phyloP scores from a whole-genome alignment of 2,329 filamentous ascomycete genomes.

The Aspergillus sp. region DNA sequence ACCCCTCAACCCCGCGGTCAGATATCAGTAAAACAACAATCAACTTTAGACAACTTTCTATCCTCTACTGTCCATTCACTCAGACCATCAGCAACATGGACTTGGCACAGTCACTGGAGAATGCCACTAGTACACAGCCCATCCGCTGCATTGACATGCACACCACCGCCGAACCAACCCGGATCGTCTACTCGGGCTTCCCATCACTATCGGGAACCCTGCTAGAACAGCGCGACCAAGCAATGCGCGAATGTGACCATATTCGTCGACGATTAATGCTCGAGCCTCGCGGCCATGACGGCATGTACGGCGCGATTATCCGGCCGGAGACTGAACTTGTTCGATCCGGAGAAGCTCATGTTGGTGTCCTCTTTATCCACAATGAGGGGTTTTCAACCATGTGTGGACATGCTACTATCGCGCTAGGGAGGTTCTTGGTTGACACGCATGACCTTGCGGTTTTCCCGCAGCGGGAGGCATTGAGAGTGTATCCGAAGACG shows the following conservation, averaged over 20 bases:
- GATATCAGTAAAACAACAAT: background rate
- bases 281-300: slow-evolving; percentile 45
- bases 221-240: slow-evolving; percentile 35
- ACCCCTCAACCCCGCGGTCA: too few species aligned
- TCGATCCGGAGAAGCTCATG: slow-evolving; percentile 36
- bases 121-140: slow-evolving; percentile 2
- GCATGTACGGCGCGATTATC: slow-evolving; percentile 49
- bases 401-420: slow-evolving; percentile 49
- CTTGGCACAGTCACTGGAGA: slow-evolving; percentile 7
- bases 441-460: slow-evolving; percentile 34
- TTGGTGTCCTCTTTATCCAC: slow-evolving; percentile 44
- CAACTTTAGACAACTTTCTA: too few species aligned
- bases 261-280: slow-evolving; percentile 38
- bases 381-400: slow-evolving; percentile 46
- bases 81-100: slow-evolving; percentile 8
- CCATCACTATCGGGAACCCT: slow-evolving; percentile 35
- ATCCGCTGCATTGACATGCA: slow-evolving; percentile 40
- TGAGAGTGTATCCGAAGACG: slow-evolving; percentile 21
- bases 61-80: background rate
- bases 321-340: slow-evolving; percentile 37
- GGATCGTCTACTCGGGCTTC: slow-evolving; percentile 40
- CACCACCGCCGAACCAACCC: slow-evolving; percentile 45
- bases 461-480: slow-evolving; percentile 31
- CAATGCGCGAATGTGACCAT: slow-evolving; percentile 33
- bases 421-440: slow-evolving; percentile 40